Base-by-base conservation (phyloP, 352 stramenopile genomes). In the Phytopythium boreale region DNA sequence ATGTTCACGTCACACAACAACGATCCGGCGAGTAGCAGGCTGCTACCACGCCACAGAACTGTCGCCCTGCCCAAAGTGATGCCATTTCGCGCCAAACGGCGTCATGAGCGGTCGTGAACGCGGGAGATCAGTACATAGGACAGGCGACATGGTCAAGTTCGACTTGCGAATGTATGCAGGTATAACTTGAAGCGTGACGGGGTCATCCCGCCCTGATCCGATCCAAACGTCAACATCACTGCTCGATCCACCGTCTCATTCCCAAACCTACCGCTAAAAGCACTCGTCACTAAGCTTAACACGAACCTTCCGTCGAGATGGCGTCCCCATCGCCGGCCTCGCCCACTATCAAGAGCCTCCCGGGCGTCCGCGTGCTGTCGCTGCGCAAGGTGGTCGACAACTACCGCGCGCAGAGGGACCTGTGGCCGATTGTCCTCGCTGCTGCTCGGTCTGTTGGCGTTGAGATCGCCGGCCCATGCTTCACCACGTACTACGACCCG, bases 371-470 rank as follows among this genome's bases (percentile, higher is more conserved):
- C 17, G 67, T 85, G 17, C 9, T 85, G 44, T 47, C 62, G 6
- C 59, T 88, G 1, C 79, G 79, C 11, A 60, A 68, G 29, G 60
- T 79, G 37, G 68, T 84, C 53, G 50, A 63, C 12, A 77, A 78
- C 69, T 88, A 84, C 68, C 74, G 75, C 61, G 75, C 75, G 31
- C 77, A 84, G 50, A 63, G 55, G 27, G 56, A 59, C 20, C 68
- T 83, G 5, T 88, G 79, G 79, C 56, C 60, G 12, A 55, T 72
- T 34, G 58, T 83, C 11, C 51, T 70, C 10, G 34, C 64, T 12
- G 81, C 83, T 52, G 62, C 60, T 7, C 51, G 47, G 27, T 52
- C 68, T 4, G 59, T 71, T 12, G 58, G 59, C 4, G 50, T 80
- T 44, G 24, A 41, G 7, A 64, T 71, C 17, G 60, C 59, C 12